These are phyloP conservation scores for Diaporthe citriasiana DNA, from an alignment of 2,329 filamentous ascomycete genomes.

Conservation along the genomic window DNA sequence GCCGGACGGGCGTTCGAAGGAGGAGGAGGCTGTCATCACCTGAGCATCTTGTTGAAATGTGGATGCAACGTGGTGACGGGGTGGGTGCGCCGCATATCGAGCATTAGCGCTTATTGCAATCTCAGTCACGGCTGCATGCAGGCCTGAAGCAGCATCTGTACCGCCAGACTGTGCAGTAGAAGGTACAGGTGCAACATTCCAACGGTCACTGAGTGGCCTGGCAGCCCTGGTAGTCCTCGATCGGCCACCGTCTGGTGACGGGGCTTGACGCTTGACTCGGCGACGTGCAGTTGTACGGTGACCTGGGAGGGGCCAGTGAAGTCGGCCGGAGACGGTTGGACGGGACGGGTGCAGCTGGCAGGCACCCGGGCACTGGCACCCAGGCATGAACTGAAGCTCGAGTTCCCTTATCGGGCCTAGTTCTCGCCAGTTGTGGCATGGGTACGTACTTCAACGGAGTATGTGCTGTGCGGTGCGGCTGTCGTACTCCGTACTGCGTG, in stretches of 20 bases:
- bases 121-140: slow-evolving; percentile 28
- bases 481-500: too few relatives aligned
- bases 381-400: not conserved
- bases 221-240: not conserved
- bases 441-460: not conserved
- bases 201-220: slow-evolving; percentile 1
- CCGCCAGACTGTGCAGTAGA: not conserved
- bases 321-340: not conserved
- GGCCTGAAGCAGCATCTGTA: slow-evolving; percentile 7
- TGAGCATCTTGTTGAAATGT: too few relatives aligned
- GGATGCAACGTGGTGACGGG: slow-evolving; percentile 31
- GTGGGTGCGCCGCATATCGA: slow-evolving; percentile 19
- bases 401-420: slow-evolving; percentile 10
- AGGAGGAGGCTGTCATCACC: slow-evolving; percentile 17
- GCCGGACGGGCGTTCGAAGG: not conserved
- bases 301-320: not conserved
- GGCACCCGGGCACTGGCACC: too few relatives aligned
- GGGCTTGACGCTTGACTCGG: slow-evolving; percentile 23
- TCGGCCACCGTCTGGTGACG: slow-evolving; percentile 4
- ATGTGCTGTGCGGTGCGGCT: not conserved
- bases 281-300: not conserved
- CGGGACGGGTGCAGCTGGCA: slow-evolving; percentile 14
- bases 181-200: slow-evolving; percentile 3
- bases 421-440: not conserved
- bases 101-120: slow-evolving; percentile 13